A percentile compares a stretch with the other conserved stretches of the same genome.
Evolutionary conservation across 768 basidiomycete species (phyloP).

Genomic region (Psilocybe cubensis): DNA sequence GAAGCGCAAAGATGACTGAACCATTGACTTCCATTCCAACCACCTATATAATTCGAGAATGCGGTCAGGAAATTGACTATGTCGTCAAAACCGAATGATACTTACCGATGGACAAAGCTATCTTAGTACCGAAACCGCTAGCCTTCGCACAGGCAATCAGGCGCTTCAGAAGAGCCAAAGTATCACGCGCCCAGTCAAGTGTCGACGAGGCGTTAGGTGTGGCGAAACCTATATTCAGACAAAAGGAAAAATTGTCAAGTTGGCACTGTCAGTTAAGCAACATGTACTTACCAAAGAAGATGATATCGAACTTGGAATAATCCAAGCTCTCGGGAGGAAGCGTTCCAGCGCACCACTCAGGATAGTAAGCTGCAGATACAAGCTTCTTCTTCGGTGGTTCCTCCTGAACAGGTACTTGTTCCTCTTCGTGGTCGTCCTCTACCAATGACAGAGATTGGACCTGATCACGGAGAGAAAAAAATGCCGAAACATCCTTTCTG

Average conservation of each 20-base stretch:
- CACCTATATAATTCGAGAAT: slow-evolving; percentile 33
- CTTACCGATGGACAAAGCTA: slow-evolving; percentile 67
- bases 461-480: slow-evolving; percentile 3
- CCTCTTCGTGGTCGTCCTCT: not conserved
- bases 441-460: not conserved
- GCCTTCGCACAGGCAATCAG: slow-evolving; percentile 59
- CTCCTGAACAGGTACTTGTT: not conserved
- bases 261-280: too few species aligned
- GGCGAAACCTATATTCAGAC: slow-evolving; percentile 44
- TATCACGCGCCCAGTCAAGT: slow-evolving; percentile 54
- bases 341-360: slow-evolving; percentile 50
- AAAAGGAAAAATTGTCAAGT: too few species aligned
- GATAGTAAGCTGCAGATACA: slow-evolving; percentile 52
- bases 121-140: slow-evolving; percentile 58
- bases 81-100: slow-evolving; percentile 27
- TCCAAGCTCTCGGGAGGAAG: slow-evolving; percentile 62
- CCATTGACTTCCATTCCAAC: slow-evolving; percentile 68
- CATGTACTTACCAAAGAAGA: slow-evolving; percentile 57
- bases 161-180: slow-evolving; percentile 51
- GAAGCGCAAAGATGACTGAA: slow-evolving; percentile 61
- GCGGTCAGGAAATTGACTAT: not conserved
- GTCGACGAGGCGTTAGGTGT: slow-evolving; percentile 57
- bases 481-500: slow-evolving; percentile 31
- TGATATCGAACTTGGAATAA: slow-evolving; percentile 65
- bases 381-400: slow-evolving; percentile 7